Conservation (phyloP, 768 basidiomycete species). For the Crassisporium funariophilum region DNA sequence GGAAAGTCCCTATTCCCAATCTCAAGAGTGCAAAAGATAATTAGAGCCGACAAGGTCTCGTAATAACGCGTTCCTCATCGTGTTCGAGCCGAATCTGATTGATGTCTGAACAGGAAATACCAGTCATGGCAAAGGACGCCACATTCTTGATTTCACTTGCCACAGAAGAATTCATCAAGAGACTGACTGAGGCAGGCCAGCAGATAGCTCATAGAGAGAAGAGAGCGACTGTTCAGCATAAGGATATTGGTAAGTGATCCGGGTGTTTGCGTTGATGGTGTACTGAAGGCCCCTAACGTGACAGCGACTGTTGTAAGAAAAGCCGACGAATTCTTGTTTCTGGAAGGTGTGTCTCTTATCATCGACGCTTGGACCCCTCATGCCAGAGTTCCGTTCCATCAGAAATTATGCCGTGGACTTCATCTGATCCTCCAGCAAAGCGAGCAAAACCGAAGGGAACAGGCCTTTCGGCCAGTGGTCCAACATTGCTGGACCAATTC, state of each 20-base stretch:
- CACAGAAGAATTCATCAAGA: conserved; percentile 86
- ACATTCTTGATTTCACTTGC: conserved; percentile 79
- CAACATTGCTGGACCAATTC: conserved; percentile 55
- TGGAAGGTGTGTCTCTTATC: conserved; percentile 56
- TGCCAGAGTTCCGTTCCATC: neutral
- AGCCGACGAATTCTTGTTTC: conserved; percentile 76
- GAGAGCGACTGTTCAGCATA: conserved; percentile 73
- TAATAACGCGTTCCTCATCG: conserved; percentile 1
- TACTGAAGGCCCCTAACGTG: too few species aligned
- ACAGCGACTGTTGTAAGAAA: conserved; percentile 63
- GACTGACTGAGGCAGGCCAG: conserved; percentile 71
- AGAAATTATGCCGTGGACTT: conserved; percentile 64
- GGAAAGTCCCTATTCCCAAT: conserved; percentile 80
- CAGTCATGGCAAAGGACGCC: conserved; percentile 76
- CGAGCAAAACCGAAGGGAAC: conserved; percentile 36
- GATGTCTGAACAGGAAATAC: conserved; percentile 58
- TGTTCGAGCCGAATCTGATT: neutral
- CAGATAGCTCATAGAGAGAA: conserved; percentile 70
- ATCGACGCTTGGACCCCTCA: neutral
- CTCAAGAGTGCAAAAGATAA: conserved; percentile 77
- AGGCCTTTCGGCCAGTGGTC: conserved; percentile 23
- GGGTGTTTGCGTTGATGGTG: conserved; percentile 11
- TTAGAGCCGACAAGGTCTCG: conserved; percentile 83
- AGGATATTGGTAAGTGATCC: conserved; percentile 81
- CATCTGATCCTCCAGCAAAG: conserved; percentile 43